phyloP scores from a whole-genome alignment of 1,284 basidiomycete species.

The Cutaneotrichosporon sp. region DNA sequence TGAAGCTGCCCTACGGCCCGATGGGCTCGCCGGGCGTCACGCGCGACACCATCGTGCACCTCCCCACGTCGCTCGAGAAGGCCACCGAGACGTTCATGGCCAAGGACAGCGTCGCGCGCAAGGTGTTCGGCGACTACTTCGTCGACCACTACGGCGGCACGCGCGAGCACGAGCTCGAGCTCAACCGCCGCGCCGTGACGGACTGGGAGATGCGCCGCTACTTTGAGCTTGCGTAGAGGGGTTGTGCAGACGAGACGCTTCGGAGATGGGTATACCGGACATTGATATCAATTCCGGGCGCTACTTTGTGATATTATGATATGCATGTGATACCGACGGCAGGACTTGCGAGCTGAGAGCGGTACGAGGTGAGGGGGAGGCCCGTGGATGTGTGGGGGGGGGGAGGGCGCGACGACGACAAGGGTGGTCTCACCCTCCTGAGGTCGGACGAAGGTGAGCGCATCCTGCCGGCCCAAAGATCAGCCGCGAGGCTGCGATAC shows the following conservation, averaged over 20 bases:
- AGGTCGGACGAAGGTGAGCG: too few species aligned
- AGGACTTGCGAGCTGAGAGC: too few species aligned
- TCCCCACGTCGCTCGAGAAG: slow-evolving; percentile 74
- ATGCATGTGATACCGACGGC: background rate
- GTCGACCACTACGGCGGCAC: slow-evolving; percentile 94
- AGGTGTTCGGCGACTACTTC: slow-evolving; percentile 83
- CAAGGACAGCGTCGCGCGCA: slow-evolving; percentile 74
- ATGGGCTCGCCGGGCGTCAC: slow-evolving; percentile 56
- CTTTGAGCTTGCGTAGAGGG: slow-evolving; percentile 67
- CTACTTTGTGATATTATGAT: background rate
- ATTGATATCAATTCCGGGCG: background rate
- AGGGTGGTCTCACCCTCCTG: too few species aligned
- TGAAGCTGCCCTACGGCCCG: slow-evolving; percentile 70
- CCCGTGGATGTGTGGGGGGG: too few species aligned
- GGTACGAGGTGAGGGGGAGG: too few species aligned
- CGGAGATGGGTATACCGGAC: background rate
- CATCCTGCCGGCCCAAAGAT: background rate
- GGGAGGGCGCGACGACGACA: too few species aligned
- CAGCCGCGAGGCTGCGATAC: background rate
- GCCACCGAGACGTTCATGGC: slow-evolving; percentile 80
- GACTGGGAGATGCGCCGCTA: slow-evolving; percentile 92
- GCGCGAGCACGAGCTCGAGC: slow-evolving; percentile 78
- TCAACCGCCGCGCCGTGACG: slow-evolving; percentile 87
- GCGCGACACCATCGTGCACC: slow-evolving; percentile 61
- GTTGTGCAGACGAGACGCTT: background rate